These are phyloP conservation scores for Fusarium nisikadoi DNA, from an alignment of 2,329 filamentous ascomycete species.

Conservation along the genomic window DNA sequence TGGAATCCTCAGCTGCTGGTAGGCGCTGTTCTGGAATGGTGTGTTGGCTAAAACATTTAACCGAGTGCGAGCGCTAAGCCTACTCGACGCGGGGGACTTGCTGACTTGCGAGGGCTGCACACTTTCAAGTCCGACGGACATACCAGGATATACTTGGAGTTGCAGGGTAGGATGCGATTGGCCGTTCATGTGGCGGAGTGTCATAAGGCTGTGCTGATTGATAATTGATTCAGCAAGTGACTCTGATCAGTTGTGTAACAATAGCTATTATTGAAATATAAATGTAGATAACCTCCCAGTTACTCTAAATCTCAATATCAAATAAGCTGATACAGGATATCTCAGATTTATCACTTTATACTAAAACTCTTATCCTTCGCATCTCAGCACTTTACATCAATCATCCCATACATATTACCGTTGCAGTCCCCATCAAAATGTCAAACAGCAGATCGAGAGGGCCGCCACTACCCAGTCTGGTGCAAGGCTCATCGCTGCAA, in stretches of 20 bases:
- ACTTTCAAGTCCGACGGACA: not conserved
- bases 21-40: not conserved
- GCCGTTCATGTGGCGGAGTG: not conserved
- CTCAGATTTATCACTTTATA: fast-evolving
- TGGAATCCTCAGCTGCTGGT: not conserved
- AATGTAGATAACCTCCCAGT: fast-evolving
- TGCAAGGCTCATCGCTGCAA: not conserved
- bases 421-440: not conserved
- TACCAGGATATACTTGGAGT: not conserved
- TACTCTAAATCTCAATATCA: fast-evolving
- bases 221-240: not conserved
- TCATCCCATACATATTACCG: fast-evolving
- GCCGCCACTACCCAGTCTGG: not conserved
- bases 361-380: fast-evolving
- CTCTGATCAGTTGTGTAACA: not conserved
- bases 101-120: not conserved
- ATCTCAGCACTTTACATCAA: fast-evolving
- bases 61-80: not conserved
- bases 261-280: fast-evolving
- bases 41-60: not conserved
- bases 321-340: fast-evolving
- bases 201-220: not conserved
- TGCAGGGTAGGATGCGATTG: not conserved
- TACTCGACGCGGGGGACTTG: not conserved
- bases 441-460: not conserved